phyloP scores from a whole-genome alignment of 2,329 filamentous ascomycete species.

The Grosmannia serpens region DNA sequence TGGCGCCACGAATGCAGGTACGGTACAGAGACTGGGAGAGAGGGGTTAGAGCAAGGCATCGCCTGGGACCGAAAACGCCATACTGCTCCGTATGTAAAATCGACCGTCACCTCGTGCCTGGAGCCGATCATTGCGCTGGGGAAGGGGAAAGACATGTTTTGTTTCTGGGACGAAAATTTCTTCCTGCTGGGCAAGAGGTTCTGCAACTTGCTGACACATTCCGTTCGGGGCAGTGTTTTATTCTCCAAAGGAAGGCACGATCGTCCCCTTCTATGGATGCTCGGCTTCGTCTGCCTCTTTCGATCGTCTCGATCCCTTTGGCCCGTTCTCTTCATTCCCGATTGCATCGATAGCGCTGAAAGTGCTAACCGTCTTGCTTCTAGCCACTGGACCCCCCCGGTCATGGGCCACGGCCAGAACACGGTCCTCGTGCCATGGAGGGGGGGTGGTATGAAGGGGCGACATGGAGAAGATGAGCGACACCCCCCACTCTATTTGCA shows the following conservation, averaged over 20 bases:
- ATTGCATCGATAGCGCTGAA: background rate
- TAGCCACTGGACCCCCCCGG: background rate
- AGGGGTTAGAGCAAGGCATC: background rate
- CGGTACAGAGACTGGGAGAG: background rate
- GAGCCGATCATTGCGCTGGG: too few species aligned
- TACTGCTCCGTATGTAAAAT: too few species aligned
- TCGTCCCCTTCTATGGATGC: background rate
- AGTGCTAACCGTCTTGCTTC: background rate
- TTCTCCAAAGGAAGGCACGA: background rate
- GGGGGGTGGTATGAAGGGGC: background rate
- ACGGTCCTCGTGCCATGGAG: background rate
- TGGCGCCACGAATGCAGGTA: background rate
- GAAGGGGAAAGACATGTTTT: too few species aligned
- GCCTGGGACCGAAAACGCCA: background rate
- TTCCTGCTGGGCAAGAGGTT: too few species aligned
- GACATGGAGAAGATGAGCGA: background rate
- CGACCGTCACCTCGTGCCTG: too few species aligned
- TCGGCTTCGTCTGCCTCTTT: background rate
- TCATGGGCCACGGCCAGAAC: background rate
- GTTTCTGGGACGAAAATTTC: too few species aligned
- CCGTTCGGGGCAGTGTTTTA: too few species aligned
- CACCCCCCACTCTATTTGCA: background rate
- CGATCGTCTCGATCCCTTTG: background rate
- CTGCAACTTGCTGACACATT: too few species aligned
- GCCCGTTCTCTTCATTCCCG: background rate